Percentiles rank a stretch among this genome's conserved stretches.
Conservation (phyloP, 805 yeast genomes). For the Zygosaccharomyces kombuchaensis region DNA sequence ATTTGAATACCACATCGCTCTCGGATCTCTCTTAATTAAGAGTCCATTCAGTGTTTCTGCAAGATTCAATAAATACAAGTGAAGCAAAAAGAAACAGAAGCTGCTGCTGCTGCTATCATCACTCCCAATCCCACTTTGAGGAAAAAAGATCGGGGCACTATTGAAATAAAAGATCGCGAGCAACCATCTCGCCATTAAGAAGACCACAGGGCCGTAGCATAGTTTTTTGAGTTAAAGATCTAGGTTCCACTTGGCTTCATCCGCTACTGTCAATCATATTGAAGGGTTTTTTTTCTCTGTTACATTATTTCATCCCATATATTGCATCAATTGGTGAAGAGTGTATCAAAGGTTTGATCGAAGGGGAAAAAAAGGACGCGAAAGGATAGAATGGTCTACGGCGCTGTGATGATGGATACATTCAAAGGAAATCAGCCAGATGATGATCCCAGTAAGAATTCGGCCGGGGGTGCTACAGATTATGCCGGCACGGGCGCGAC, state of each 20-base stretch:
- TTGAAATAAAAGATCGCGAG: neutral
- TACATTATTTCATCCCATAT: neutral
- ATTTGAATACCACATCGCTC: neutral
- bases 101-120: neutral
- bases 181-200: neutral
- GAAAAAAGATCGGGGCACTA: neutral
- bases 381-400: slow-evolving; percentile 8
- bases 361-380: neutral
- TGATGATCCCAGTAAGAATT: slow-evolving; percentile 3
- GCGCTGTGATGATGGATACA: slow-evolving; percentile 11
- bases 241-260: neutral
- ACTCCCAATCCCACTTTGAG: neutral
- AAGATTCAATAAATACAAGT: neutral
- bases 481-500: neutral
- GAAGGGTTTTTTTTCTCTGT: neutral
- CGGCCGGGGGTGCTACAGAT: neutral
- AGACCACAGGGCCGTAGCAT: neutral
- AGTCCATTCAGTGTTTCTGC: neutral
- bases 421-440: slow-evolving; percentile 4
- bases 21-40: neutral
- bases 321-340: neutral
- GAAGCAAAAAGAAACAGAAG: neutral
- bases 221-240: neutral
- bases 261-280: neutral
- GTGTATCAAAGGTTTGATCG: neutral